Evolutionary conservation across 2,329 filamentous ascomycete genomes (phyloP).

Genomic region (Trichoderma cornu-damae): DNA sequence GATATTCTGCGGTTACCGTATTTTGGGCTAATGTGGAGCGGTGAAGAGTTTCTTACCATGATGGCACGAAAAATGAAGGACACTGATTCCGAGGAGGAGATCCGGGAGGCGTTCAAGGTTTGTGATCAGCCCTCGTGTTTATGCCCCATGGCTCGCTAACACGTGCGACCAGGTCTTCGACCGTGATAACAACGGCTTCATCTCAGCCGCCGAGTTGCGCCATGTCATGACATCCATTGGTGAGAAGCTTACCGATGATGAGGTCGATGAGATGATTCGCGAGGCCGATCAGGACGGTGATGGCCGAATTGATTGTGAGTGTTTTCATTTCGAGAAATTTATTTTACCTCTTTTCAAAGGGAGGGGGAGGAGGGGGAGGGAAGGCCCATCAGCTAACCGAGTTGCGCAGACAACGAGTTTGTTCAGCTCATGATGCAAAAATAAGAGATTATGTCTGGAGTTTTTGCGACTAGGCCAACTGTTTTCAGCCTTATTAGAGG

Average conservation of each 20-base stretch:
- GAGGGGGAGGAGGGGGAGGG: too few relatives aligned
- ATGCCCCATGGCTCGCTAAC: neutral
- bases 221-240: slow-evolving; percentile 91
- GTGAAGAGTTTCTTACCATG: slow-evolving; percentile 80
- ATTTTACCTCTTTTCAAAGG: neutral
- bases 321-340: too few relatives aligned
- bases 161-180: slow-evolving; percentile 60
- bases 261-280: slow-evolving; percentile 90
- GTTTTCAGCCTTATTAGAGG: slow-evolving; percentile 10
- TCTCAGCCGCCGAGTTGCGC: slow-evolving; percentile 79
- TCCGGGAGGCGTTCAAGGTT: slow-evolving; percentile 83
- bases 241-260: slow-evolving; percentile 85
- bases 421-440: slow-evolving; percentile 96
- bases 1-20: neutral
- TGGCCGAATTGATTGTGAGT: slow-evolving; percentile 80
- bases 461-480: slow-evolving; percentile 18
- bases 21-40: slow-evolving; percentile 8
- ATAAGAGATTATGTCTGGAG: slow-evolving; percentile 43
- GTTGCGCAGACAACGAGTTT: slow-evolving; percentile 72
- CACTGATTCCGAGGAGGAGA: slow-evolving; percentile 86
- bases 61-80: slow-evolving; percentile 95
- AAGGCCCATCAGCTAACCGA: neutral
- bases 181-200: slow-evolving; percentile 88
- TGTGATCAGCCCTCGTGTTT: neutral
- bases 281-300: slow-evolving; percentile 88